Evolutionary conservation across 1,284 basidiomycete genomes (phyloP).

Genomic region (Termitomyces sp.): DNA sequence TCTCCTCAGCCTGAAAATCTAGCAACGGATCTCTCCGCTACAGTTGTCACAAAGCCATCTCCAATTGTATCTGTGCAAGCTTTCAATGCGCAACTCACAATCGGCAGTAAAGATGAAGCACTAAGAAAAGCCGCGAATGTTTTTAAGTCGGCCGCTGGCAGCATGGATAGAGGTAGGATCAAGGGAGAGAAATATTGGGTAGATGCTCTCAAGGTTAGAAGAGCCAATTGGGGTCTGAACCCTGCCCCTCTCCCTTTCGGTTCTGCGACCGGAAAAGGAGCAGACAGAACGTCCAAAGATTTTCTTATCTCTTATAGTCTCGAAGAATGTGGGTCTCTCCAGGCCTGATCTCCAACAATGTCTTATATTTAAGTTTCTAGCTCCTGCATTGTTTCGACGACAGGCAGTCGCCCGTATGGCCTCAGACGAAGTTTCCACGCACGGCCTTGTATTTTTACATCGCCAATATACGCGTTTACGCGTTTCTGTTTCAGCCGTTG

Average conservation of each 20-base stretch:
- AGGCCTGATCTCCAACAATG: neutral
- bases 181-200: conserved; percentile 71
- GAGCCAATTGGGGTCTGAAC: conserved; percentile 70
- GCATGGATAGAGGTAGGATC: conserved; percentile 57
- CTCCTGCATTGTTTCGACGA: conserved; percentile 54
- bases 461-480: conserved; percentile 55
- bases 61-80: conserved; percentile 65
- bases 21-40: conserved; percentile 50
- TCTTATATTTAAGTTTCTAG: conserved; percentile 31
- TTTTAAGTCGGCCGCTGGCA: conserved; percentile 62
- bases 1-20: conserved; percentile 19
- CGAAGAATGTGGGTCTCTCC: conserved; percentile 59
- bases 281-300: conserved; percentile 73
- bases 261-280: conserved; percentile 61
- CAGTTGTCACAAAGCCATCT: conserved; percentile 58
- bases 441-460: conserved; percentile 56
- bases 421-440: conserved; percentile 36
- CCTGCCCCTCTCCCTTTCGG: conserved; percentile 71
- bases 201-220: conserved; percentile 68
- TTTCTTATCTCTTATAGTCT: conserved; percentile 73
- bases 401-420: conserved; percentile 65
- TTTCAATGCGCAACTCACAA: conserved; percentile 67
- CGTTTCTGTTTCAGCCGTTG: conserved; percentile 42
- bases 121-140: conserved; percentile 65
- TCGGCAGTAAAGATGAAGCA: conserved; percentile 75